A percentile compares a stretch with the other conserved stretches of the same genome.
These are phyloP conservation scores for Globisporangium rhizosaccharum DNA, from an alignment of 352 stramenopile species.

Conservation along the genomic window DNA sequence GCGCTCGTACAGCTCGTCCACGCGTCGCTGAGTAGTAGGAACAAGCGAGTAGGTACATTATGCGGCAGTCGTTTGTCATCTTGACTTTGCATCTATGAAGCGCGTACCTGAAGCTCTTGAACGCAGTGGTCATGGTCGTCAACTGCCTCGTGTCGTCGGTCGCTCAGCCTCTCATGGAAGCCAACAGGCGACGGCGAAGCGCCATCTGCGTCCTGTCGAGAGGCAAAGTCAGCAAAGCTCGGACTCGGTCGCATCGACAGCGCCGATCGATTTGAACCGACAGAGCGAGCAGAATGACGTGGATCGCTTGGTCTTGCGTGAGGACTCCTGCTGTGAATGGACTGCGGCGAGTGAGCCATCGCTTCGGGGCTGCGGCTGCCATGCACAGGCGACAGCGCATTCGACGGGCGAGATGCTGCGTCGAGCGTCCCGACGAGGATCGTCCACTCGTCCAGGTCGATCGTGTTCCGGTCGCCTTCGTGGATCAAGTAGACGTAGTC, in stretches of 20 bases:
- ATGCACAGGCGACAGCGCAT: neutral
- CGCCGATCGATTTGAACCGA: neutral
- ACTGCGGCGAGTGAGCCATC: neutral
- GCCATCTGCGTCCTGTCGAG: neutral
- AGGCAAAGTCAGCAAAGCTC: too few species aligned
- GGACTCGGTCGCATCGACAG: neutral
- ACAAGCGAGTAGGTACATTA: too few species aligned
- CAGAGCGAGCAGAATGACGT: too few species aligned
- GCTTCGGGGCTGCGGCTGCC: neutral
- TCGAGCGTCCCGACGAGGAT: conserved; percentile 63
- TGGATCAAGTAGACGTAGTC: conserved; percentile 77
- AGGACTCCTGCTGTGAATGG: neutral
- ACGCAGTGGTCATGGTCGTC: too few species aligned
- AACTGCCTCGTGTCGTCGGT: neutral
- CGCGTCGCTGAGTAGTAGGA: conserved; percentile 21
- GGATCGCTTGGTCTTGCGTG: too few species aligned
- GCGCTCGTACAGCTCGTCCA: conserved; percentile 41
- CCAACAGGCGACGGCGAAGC: neutral
- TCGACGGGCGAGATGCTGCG: conserved; percentile 39
- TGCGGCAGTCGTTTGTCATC: too few species aligned
- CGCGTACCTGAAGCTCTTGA: neutral
- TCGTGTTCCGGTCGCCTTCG: conserved; percentile 43
- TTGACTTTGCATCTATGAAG: too few species aligned
- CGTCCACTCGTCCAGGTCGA: conserved; percentile 59
- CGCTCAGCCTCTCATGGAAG: neutral